Evolutionary conservation across 2,329 filamentous ascomycete species (phyloP).

Genomic region (Xylaria sp.): DNA sequence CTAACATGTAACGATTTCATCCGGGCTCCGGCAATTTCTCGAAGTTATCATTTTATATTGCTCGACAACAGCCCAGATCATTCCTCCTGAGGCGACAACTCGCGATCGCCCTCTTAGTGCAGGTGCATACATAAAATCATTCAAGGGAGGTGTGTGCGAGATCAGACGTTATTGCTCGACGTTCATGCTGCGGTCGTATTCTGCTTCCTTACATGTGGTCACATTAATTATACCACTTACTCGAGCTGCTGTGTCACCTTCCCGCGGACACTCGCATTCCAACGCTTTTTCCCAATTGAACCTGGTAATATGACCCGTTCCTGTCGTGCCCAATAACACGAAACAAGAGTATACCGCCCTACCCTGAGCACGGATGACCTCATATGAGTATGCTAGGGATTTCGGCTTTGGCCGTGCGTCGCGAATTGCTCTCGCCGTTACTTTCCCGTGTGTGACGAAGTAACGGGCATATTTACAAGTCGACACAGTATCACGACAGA

Average conservation of each 20-base stretch:
- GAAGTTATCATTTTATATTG: slow-evolving; percentile 25
- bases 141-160: slow-evolving; percentile 8
- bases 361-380: slow-evolving; percentile 17
- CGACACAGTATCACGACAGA: slow-evolving; percentile 6
- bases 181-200: slow-evolving; percentile 12
- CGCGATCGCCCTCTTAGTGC: slow-evolving; percentile 27
- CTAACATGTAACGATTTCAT: slow-evolving; percentile 17
- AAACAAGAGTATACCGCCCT: slow-evolving; percentile 6
- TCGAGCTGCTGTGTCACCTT: slow-evolving; percentile 31
- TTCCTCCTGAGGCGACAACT: slow-evolving; percentile 22
- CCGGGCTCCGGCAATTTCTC: slow-evolving; percentile 30
- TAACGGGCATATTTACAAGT: neutral
- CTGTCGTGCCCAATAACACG: slow-evolving; percentile 18
- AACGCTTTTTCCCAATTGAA: slow-evolving; percentile 1
- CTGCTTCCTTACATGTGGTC: slow-evolving; percentile 15
- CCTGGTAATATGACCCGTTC: slow-evolving; percentile 19
- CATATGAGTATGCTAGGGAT: slow-evolving; percentile 10
- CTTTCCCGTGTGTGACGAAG: slow-evolving; percentile 4
- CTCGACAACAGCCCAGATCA: neutral
- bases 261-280: slow-evolving; percentile 9
- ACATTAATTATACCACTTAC: slow-evolving; percentile 28
- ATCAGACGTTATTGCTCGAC: slow-evolving; percentile 9
- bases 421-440: neutral
- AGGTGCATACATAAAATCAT: neutral
- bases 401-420: slow-evolving; percentile 8